Base-by-base conservation (phyloP, 2,329 filamentous ascomycete genomes). In the Sporothrix sp. region DNA sequence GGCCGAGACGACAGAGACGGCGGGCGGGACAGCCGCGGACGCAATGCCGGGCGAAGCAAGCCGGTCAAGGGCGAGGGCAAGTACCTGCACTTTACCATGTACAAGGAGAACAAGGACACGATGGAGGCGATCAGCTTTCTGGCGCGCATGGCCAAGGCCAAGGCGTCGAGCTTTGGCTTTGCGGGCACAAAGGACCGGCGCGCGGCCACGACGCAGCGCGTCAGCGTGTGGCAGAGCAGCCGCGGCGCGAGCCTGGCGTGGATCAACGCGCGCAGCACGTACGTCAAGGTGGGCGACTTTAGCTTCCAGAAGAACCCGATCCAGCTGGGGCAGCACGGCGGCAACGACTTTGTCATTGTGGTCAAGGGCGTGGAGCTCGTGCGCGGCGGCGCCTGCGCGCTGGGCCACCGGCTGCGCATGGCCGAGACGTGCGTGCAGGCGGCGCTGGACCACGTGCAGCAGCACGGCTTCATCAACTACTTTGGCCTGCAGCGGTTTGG, bases 401-500 rank as follows among this genome's bases (percentile, higher is more conserved):
- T 81, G 9, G 72, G 73, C 51, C 65, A 73, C 13, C 73, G 62
- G 50, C 65, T 67, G 57, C 67, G 63, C 59, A 66, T 63, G 61
- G 69, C 64, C 48, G 66, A 70, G 62, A 63, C 71, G 6, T 69
- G 78, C 28, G 71, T 87, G 55, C 62, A 74, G 54, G 61, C 72
- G 54, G 74, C 87, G 1, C 70, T 95, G 46, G 70, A 76, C 37
- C 79, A 83, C 56, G 79, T 97, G 58, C 72, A 76, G 50, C 69
- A 80, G 38, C 76, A 83, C 39, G 93, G 93, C 3, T 98, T 94
- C 72, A 82, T 98, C 67, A 98, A 98, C 68, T 98, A 97, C 70
- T 98, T 90, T 62, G 93, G 93, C 8, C 80, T 97, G n/a, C 93
- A 98, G 68, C 82, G 93, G 21, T 98, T 98, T 60, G 93, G 93